phyloP scores from a whole-genome alignment of 768 basidiomycete genomes.

The Kwoniella dejecticola region DNA sequence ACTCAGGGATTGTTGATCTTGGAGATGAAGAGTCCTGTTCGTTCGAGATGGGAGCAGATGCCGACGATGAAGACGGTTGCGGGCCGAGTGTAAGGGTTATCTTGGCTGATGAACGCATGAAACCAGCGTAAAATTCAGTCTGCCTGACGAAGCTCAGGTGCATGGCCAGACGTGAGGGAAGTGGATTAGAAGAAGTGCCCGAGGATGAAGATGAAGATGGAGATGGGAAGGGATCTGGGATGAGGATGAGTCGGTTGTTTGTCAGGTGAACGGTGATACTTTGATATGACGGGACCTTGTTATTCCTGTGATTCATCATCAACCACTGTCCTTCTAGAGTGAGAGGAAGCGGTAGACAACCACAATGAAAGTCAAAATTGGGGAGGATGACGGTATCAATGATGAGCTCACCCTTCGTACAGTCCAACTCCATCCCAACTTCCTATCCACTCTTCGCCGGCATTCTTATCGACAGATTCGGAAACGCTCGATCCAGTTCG shows the following conservation, averaged over 20 bases:
- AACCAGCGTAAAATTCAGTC: slow-evolving; percentile 85
- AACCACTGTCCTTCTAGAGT: no score
- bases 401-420: slow-evolving; percentile 80
- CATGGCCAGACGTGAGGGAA: slow-evolving; percentile 69
- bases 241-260: slow-evolving; percentile 81
- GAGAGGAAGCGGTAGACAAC: background rate
- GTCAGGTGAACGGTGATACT: slow-evolving; percentile 72
- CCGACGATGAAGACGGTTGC: background rate
- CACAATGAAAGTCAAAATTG: no score
- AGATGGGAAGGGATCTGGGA: slow-evolving; percentile 50
- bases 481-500: slow-evolving; percentile 12
- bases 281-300: slow-evolving; percentile 81
- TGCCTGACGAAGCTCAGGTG: slow-evolving; percentile 67
- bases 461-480: slow-evolving; percentile 52
- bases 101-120: slow-evolving; percentile 87
- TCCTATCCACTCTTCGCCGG: slow-evolving; percentile 74
- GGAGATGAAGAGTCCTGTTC: no score
- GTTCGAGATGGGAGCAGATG: background rate
- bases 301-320: slow-evolving; percentile 66
- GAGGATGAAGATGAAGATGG: slow-evolving; percentile 58
- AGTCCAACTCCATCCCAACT: slow-evolving; percentile 81
- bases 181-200: slow-evolving; percentile 52
- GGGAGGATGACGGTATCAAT: background rate
- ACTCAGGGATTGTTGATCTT: background rate
- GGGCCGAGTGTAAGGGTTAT: slow-evolving; percentile 63